Percentiles rank a stretch among this genome's conserved stretches.
Conservation (phyloP, 345 rosid species). For the Ceriops decandra region DNA sequence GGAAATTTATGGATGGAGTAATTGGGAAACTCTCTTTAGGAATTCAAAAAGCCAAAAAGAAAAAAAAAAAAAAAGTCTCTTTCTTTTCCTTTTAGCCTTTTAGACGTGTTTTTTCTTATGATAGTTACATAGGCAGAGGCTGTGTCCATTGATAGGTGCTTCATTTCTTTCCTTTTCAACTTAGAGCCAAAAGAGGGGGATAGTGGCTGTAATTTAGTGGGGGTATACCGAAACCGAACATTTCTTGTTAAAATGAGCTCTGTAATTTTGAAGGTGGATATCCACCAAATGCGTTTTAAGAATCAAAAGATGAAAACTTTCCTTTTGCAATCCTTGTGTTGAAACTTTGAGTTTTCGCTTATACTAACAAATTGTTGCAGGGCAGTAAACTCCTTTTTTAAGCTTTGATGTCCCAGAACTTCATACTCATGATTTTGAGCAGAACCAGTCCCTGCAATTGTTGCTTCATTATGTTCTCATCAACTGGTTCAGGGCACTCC, state of each 20-base stretch:
- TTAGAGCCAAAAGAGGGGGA: constrained; percentile 22
- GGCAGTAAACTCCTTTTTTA: no score
- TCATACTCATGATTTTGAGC: no score
- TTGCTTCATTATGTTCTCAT: no score
- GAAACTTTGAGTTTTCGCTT: not conserved
- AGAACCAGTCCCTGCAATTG: not conserved
- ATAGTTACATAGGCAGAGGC: constrained; percentile 29
- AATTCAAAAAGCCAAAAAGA: constrained; percentile 1
- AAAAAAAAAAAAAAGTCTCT: not conserved
- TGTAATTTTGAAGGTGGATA: constrained; percentile 47
- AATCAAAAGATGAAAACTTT: constrained; percentile 20
- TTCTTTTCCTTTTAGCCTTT: constrained; percentile 4
- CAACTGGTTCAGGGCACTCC: no score
- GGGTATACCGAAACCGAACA: constrained; percentile 34
- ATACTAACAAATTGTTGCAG: not conserved
- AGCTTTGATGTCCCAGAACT: no score
- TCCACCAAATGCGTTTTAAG: constrained; percentile 30
- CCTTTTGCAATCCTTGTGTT: not conserved
- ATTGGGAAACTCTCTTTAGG: constrained; percentile 26
- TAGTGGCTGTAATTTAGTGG: constrained; percentile 27
- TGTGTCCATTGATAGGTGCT: constrained; percentile 24
- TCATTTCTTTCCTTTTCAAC: constrained; percentile 6
- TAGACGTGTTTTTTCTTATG: constrained; percentile 17
- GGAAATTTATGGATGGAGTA: constrained; percentile 21
- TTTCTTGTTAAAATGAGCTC: constrained; percentile 24